phyloP scores from a whole-genome alignment of 192 early-diverging fungal genomes.

The Backusella psychrophila region DNA sequence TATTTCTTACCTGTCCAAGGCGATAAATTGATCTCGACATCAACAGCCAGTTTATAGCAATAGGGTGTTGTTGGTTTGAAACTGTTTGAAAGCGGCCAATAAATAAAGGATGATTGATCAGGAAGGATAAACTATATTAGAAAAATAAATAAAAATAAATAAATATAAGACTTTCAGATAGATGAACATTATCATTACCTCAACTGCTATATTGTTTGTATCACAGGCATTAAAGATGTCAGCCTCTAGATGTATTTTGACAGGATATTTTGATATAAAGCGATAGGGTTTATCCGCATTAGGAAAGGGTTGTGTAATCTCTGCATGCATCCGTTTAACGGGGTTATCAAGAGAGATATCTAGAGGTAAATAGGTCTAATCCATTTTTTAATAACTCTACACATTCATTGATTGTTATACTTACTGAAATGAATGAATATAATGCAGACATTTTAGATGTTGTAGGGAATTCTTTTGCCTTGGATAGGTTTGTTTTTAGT shows the following conservation, averaged over 20 bases:
- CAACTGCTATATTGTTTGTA: conserved; percentile 25
- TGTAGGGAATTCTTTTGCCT: conserved; percentile 35
- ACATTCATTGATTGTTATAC: too few species aligned
- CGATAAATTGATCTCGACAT: conserved; percentile 14
- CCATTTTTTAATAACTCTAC: too few species aligned
- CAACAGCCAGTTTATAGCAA: conserved; percentile 18
- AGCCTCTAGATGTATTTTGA: conserved; percentile 24
- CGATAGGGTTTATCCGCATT: conserved; percentile 27
- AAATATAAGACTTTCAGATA: neutral
- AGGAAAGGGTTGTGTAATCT: conserved; percentile 18
- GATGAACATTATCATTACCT: neutral
- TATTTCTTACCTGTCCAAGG: conserved; percentile 28
- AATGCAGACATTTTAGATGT: conserved; percentile 25
- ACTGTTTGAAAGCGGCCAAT: conserved; percentile 22
- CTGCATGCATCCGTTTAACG: conserved; percentile 20
- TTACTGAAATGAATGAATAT: conserved; percentile 31
- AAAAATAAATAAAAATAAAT: too few species aligned
- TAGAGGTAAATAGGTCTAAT: conserved; percentile 28
- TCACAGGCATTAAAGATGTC: conserved; percentile 17
- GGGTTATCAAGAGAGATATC: conserved; percentile 24
- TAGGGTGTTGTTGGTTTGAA: conserved; percentile 31
- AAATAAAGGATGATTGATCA: conserved; percentile 19
- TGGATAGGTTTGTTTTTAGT: conserved; percentile 33
- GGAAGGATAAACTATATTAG: conserved; percentile 22
- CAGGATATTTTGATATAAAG: conserved; percentile 18